phyloP scores from a whole-genome alignment of 1,139 yeast species.

The Kodamaea alishanica region DNA sequence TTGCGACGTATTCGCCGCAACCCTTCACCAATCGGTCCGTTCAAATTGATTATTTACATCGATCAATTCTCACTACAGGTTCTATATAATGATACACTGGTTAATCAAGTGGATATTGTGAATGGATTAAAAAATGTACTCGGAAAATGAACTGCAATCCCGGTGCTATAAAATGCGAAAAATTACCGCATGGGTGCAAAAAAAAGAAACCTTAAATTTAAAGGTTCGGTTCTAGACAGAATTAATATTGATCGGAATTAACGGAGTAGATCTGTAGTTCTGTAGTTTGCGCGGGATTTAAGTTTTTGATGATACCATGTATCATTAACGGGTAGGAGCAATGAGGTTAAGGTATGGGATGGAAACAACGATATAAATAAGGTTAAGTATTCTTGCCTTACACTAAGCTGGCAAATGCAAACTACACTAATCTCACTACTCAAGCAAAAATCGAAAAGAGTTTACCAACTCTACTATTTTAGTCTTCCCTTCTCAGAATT shows the following conservation, averaged over 20 bases:
- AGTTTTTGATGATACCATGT: no score
- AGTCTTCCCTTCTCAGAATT: slow-evolving; percentile 29
- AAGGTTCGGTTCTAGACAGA: slow-evolving; percentile 9
- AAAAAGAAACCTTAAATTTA: slow-evolving; percentile 1
- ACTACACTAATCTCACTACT: slow-evolving; percentile 1
- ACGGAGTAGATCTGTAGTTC: not conserved
- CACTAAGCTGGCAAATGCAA: not conserved
- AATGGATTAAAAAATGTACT: slow-evolving; percentile 1
- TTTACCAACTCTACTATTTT: slow-evolving; percentile 25
- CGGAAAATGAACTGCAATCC: no score
- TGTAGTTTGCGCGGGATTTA: not conserved
- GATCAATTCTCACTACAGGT: not conserved
- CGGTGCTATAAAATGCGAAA: no score
- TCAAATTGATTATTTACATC: not conserved
- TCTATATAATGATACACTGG: slow-evolving; percentile 2
- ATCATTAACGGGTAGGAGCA: no score
- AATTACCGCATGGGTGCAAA: slow-evolving; percentile 4
- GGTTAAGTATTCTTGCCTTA: not conserved
- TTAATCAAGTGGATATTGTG: slow-evolving; percentile 1
- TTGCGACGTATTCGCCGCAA: slow-evolving; percentile 7
- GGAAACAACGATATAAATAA: slow-evolving; percentile 4
- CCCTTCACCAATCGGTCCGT: not conserved
- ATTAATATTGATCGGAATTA: not conserved
- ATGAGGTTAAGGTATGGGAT: slow-evolving; percentile 5
- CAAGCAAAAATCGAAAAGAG: slow-evolving; percentile 13